Evolutionary conservation across 495 filamentous ascomycete genomes (phyloP), one percentile per base, ranked within the genome.

Genomic region (Xanthoparmelia taractica): DNA sequence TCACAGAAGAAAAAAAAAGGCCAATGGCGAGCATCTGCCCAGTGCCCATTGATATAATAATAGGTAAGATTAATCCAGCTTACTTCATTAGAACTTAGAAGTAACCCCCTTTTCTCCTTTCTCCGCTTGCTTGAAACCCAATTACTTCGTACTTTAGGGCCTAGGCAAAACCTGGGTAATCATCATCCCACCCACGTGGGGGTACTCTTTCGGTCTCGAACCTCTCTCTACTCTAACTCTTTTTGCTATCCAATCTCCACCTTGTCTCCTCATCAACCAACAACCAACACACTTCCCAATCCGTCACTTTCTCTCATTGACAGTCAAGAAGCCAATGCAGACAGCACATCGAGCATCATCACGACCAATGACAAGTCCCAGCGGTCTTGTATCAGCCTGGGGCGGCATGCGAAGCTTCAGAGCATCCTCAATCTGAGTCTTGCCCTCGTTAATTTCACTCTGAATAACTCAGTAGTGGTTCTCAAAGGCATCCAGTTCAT

Each of bases 401-500:
- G n/a, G 20, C 55, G 8, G 55, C 31, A 37, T 58, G 3, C 8
- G 29, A 54, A 18, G 27, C 27, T 27, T 29, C 20, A 38, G 12
- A 36, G n/a, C 59, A 6, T 8, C 27, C 40, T 13, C 8, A 33
- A 48, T 38, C 27, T 34, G 40, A 10, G 33, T 36, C 12, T 8
- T 11, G 48, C 23, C 34, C 23, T 11, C 18, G 17, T n/a, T 13
- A 40, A 8, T n/a, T 20, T 4, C 12, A 40, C 17, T 31, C 34
- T 13, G 36, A 18, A 17, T 43, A n/a, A 37, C 8, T 61, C 31
- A 58, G 33, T 58, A 59, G 23, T 52, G n/a, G n/a, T 54, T 61
- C 34, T 66, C 65, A 56, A 68, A 68, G 43, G 66, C 68, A 29
- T 70, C 68, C 60, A 70, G 29, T 23, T 82, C 78, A n/a, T 76